Evolutionary conservation across 345 rosid species (phyloP).

Genomic region (Citrus mangshanensis): DNA sequence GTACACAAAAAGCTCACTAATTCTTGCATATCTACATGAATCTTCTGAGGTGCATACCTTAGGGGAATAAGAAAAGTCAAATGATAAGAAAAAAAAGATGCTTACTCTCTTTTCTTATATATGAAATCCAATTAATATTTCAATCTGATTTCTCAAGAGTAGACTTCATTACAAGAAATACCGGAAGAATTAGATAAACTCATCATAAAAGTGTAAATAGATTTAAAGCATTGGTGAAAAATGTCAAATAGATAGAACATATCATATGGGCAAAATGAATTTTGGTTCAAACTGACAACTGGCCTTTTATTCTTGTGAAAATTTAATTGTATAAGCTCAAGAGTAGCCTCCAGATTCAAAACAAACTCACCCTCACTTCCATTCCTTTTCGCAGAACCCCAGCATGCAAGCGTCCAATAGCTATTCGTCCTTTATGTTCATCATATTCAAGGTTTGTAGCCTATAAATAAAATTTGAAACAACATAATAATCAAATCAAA

Average conservation of each 20-base stretch:
- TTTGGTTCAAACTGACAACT: neutral
- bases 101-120: neutral
- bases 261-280: neutral
- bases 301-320: neutral
- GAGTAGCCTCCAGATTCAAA: conserved; percentile 14
- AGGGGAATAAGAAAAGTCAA: conserved; percentile 18
- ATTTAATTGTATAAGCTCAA: neutral
- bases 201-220: neutral
- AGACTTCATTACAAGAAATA: neutral
- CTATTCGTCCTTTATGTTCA: conserved; percentile 97
- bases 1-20: conserved; percentile 86
- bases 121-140: neutral
- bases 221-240: neutral
- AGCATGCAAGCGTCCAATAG: conserved; percentile 94
- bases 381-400: conserved; percentile 77
- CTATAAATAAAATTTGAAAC: conserved; percentile 32
- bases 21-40: conserved; percentile 82
- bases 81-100: neutral
- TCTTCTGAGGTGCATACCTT: conserved; percentile 94
- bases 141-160: neutral
- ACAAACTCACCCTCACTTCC: conserved; percentile 76
- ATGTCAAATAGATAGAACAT: neutral
- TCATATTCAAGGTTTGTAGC: conserved; percentile 92
- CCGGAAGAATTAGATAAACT: neutral
- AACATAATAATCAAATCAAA: neutral